phyloP scores from a whole-genome alignment of 306 rosid genomes.

The Citrullus amarus region DNA sequence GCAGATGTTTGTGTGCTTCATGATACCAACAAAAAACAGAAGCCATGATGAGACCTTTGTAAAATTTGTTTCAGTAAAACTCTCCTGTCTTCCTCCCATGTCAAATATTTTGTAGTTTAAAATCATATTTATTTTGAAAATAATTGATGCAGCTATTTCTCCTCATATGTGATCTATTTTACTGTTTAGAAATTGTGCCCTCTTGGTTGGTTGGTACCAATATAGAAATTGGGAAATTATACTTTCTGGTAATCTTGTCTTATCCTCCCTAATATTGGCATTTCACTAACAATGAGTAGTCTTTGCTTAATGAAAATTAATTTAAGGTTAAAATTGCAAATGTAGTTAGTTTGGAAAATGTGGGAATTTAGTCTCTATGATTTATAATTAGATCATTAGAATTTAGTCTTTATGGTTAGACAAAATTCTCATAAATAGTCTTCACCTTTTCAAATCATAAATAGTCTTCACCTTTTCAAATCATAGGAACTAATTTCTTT shows the following conservation, averaged over 20 bases:
- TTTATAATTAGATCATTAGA: too few relatives aligned
- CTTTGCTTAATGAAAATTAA: not conserved
- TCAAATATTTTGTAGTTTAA: conserved; percentile 7
- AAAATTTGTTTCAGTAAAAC: conserved; percentile 3
- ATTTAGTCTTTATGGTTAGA: too few relatives aligned
- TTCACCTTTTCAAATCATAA: too few relatives aligned
- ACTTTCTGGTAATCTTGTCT: not conserved
- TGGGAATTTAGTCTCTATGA: too few relatives aligned
- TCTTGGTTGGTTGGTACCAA: not conserved
- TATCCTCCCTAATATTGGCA: not conserved
- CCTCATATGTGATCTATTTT: not conserved
- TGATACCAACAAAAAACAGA: conserved; percentile 55
- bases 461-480: too few relatives aligned
- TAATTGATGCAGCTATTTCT: not conserved
- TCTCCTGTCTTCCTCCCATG: conserved; percentile 3
- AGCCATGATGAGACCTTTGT: conserved; percentile 24
- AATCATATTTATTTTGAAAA: not conserved
- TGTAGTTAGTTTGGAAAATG: too few relatives aligned
- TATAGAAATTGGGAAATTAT: not conserved
- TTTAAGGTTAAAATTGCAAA: too few relatives aligned
- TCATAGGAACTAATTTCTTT: too few relatives aligned
- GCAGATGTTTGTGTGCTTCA: conserved; percentile 64
- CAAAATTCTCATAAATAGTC: too few relatives aligned
- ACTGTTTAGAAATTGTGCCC: not conserved
- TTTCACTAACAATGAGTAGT: not conserved